Evolutionary conservation across 192 early-diverging fungal species (phyloP).

Genomic region (Paraglomus occultum): DNA sequence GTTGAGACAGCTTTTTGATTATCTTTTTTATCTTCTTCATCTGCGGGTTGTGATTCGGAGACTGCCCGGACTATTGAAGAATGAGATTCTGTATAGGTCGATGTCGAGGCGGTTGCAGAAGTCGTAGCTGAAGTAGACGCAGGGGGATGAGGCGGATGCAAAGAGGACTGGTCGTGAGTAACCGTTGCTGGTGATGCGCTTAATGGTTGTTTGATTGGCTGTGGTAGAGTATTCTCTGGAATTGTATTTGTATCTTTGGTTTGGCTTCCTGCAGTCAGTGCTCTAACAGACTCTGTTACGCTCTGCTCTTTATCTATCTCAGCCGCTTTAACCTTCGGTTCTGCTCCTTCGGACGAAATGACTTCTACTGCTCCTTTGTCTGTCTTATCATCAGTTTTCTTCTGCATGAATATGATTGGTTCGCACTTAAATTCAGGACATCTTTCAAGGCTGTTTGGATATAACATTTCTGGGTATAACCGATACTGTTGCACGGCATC

Average conservation of each 20-base stretch:
- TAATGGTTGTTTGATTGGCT: not conserved
- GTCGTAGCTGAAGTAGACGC: not conserved
- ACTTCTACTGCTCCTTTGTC: not conserved
- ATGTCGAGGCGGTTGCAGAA: constrained; percentile 3
- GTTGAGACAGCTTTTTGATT: not conserved
- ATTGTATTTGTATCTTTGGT: constrained; percentile 1
- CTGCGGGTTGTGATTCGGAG: not conserved
- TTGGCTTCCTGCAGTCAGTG: constrained; percentile 16
- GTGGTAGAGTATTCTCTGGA: not conserved
- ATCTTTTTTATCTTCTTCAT: constrained; percentile 38
- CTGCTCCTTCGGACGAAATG: not conserved
- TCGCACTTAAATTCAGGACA: constrained; percentile 17
- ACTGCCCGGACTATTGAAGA: not conserved
- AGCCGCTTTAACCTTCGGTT: constrained; percentile 32
- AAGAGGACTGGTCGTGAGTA: constrained; percentile 15
- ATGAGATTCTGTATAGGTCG: no score
- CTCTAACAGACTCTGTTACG: constrained; percentile 12
- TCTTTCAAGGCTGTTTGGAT: constrained; percentile 11
- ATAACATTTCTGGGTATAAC: not conserved
- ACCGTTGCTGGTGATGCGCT: constrained; percentile 8
- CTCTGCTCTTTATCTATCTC: constrained; percentile 33
- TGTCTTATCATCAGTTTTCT: constrained; percentile 4
- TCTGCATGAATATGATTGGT: not conserved
- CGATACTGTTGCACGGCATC: constrained; percentile 45
- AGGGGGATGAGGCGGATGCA: constrained; percentile 7